Evolutionary conservation across 2,329 filamentous ascomycete genomes (phyloP), one percentile per base, ranked within the genome.

Genomic region (Sphaerostilbella broomeana): DNA sequence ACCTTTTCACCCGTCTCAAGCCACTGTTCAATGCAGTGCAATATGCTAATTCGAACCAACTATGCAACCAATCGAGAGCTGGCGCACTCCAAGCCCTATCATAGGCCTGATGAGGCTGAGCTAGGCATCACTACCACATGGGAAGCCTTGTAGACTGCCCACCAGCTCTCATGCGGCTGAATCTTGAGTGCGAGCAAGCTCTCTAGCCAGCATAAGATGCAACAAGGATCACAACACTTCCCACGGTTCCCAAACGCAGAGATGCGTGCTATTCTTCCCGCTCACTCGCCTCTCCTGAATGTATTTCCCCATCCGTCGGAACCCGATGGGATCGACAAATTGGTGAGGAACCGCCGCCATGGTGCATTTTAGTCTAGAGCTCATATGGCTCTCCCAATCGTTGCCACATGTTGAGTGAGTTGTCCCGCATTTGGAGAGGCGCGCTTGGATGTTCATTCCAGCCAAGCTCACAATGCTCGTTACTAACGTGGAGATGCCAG

Each of bases 401-500:
- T 27, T 12, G 13, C 44, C 38, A 7, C 35, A 38, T 28, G 24
- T 42, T 19, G 38, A 47, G 44, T 47, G 29, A 44, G 42, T 41
- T 30, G 19, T n/a, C n/a, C n/a, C n/a, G n/a, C n/a, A 20, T 6
- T 27, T 24, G 15, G 25, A 19, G 13, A 9, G 9, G 35, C 15
- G 15, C 18, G 2, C 12, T 27, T 12, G 15, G 12, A 10, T 29
- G 18, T 16, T 26, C n/a, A 7, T 21, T 15, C 10, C 13, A n/a
- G 17, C 13, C n/a, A 10, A 30, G 8, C 8, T 21, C 26, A 4
- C 16, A 16, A n/a, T 8, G 4, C 7, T 7, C 32, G 12, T 26
- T 17, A 12, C 36, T 40, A 16, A 34, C 13, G 3, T 70, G 12
- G n/a, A 7, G 4, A 12, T 4, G 2, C 9, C n/a, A 54, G 51